Evolutionary conservation across 352 stramenopile species (phyloP).

Genomic region (Phytopythium boreale): DNA sequence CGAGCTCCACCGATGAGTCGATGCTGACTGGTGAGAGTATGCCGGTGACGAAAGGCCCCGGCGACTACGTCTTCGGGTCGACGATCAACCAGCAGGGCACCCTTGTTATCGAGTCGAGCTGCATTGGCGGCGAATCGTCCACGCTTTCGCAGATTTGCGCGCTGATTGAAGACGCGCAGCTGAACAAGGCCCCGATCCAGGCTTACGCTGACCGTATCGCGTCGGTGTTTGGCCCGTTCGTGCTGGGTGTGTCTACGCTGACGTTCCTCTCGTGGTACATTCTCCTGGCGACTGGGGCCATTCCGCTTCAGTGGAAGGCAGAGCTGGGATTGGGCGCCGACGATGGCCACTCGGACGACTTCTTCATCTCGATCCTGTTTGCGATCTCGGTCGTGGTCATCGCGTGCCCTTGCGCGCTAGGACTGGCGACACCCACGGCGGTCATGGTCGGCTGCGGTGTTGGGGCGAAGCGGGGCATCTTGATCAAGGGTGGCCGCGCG

Average conservation of each 20-base stretch:
- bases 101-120: constrained; percentile 80
- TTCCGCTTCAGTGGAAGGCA: constrained; percentile 47
- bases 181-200: constrained; percentile 88
- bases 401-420: constrained; percentile 79
- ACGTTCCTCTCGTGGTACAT: constrained; percentile 63
- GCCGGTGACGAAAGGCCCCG: constrained; percentile 73
- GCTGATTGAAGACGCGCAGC: constrained; percentile 85
- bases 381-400: constrained; percentile 90
- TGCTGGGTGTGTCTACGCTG: constrained; percentile 54
- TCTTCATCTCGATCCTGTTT: constrained; percentile 78
- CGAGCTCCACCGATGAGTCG: constrained; percentile 71
- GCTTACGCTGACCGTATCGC: constrained; percentile 74
- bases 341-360: constrained; percentile 57
- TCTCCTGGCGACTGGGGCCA: constrained; percentile 39
- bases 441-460: constrained; percentile 89
- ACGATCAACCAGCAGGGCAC: constrained; percentile 85
- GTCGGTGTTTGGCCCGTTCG: constrained; percentile 64
- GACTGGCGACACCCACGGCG: constrained; percentile 79
- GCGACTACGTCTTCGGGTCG: constrained; percentile 82
- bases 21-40: constrained; percentile 89
- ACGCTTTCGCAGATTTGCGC: constrained; percentile 76
- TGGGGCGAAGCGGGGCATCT: constrained; percentile 83
- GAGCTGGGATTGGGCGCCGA: constrained; percentile 46
- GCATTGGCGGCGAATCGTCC: constrained; percentile 63
- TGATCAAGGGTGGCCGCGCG: constrained; percentile 84